Evolutionary conservation across 352 stramenopile genomes (phyloP).

Genomic region (Globisporangium spiculum): DNA sequence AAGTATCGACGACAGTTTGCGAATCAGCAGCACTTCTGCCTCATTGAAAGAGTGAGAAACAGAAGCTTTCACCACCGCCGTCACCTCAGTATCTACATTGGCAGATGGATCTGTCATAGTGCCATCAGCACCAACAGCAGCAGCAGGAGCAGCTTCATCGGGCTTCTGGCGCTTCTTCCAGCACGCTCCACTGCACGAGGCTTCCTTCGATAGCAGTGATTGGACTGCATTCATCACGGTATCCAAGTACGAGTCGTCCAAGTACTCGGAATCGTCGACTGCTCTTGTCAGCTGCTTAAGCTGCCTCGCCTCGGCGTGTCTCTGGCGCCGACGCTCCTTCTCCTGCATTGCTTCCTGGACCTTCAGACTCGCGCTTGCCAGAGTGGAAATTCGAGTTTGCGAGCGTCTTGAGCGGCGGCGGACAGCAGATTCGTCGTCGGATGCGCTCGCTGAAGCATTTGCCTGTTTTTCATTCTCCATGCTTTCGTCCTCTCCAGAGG

Average conservation of each 20-base stretch:
- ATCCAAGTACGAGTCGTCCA: constrained; percentile 59
- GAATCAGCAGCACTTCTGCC: constrained; percentile 43
- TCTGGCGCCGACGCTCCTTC: constrained; percentile 30
- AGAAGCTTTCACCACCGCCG: neutral
- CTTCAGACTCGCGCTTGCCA: constrained; percentile 55
- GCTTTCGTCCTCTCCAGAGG: constrained; percentile 16
- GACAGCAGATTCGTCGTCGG: constrained; percentile 21
- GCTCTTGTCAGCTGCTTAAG: constrained; percentile 39
- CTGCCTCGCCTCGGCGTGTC: constrained; percentile 22
- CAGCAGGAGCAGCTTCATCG: neutral
- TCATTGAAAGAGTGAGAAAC: constrained; percentile 17
- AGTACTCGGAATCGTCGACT: constrained; percentile 61
- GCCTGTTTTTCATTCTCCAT: constrained; percentile 25
- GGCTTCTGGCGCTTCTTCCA: constrained; percentile 25
- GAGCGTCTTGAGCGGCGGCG: constrained; percentile 54
- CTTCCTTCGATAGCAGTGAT: constrained; percentile 16
- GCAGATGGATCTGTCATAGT: neutral
- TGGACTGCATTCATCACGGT: constrained; percentile 27
- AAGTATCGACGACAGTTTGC: constrained; percentile 41
- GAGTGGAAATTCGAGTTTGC: constrained; percentile 56
- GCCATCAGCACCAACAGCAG: neutral
- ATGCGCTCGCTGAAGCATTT: constrained; percentile 17
- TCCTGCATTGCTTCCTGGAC: constrained; percentile 63
- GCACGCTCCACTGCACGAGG: constrained; percentile 37
- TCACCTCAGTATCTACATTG: neutral